Conservation (phyloP, 106 monocot species). For the Amphibolis antarctica region DNA sequence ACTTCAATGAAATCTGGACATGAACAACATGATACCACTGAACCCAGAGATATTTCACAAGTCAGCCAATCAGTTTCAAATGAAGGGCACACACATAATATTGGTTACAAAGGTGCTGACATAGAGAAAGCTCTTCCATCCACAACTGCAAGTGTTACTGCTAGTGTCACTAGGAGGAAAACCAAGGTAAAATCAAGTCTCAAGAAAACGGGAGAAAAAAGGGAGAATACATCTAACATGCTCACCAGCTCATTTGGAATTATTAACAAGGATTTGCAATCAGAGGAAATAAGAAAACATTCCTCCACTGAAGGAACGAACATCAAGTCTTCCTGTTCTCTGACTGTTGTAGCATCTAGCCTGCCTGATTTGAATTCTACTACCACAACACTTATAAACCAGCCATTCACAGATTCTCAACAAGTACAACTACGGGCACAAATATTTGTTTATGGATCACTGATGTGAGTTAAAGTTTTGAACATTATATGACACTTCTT, state of each 20-base stretch:
- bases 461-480: conserved; percentile 52
- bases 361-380: conserved; percentile 51
- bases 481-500: conserved; percentile 1
- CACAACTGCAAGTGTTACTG: too few species aligned
- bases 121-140: conserved; percentile 14
- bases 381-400: conserved; percentile 32
- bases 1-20: not conserved
- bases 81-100: conserved; percentile 6
- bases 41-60: conserved; percentile 15
- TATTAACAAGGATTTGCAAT: conserved; percentile 16
- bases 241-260: conserved; percentile 5
- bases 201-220: conserved; percentile 19
- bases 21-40: conserved; percentile 8
- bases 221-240: conserved; percentile 11
- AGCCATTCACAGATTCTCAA: conserved; percentile 78
- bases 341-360: conserved; percentile 24
- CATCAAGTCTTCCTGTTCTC: conserved; percentile 18
- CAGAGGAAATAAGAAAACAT: conserved; percentile 20
- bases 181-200: conserved; percentile 18
- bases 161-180: conserved; percentile 15
- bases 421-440: conserved; percentile 94
- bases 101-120: conserved; percentile 8
- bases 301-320: conserved; percentile 18
- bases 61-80: conserved; percentile 1
- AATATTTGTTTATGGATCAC: conserved; percentile 91